Evolutionary conservation across 1,284 basidiomycete species (phyloP).

Genomic region (Testicularia cyperi): DNA sequence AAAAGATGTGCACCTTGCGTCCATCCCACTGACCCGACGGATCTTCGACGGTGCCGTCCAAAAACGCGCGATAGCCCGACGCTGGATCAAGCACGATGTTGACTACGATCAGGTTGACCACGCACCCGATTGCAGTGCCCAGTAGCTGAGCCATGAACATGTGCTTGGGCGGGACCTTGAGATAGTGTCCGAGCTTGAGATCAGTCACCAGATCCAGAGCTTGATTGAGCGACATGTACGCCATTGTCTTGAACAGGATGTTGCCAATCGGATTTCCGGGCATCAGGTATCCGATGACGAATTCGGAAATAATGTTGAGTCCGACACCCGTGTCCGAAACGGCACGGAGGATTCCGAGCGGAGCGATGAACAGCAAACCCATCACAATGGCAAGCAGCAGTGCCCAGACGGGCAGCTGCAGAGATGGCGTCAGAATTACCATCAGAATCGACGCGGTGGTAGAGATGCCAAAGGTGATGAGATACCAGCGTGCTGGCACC

Average conservation of each 20-base stretch:
- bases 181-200: conserved; percentile 62
- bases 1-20: conserved; percentile 58
- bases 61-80: conserved; percentile 54
- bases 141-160: conserved; percentile 64
- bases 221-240: conserved; percentile 62
- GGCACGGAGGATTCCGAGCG: conserved; percentile 63
- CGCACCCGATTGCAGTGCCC: conserved; percentile 63
- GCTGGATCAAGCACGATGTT: conserved; percentile 60
- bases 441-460: conserved; percentile 61
- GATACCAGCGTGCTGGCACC: conserved; percentile 57
- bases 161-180: conserved; percentile 61
- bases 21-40: conserved; percentile 63
- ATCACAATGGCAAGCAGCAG: conserved; percentile 63
- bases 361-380: conserved; percentile 60
- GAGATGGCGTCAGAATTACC: conserved; percentile 61
- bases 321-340: conserved; percentile 63
- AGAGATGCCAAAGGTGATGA: conserved; percentile 45
- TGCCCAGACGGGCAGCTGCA: conserved; percentile 64
- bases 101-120: conserved; percentile 61
- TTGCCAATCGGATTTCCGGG: conserved; percentile 64
- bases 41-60: conserved; percentile 62
- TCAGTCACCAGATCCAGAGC: conserved; percentile 62
- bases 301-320: conserved; percentile 63
- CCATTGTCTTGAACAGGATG: conserved; percentile 61
- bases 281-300: conserved; percentile 62